A percentile compares a stretch with the other conserved stretches of the same genome.
Evolutionary conservation across 768 basidiomycete genomes (phyloP).

Genomic region (Lepiota venenata): DNA sequence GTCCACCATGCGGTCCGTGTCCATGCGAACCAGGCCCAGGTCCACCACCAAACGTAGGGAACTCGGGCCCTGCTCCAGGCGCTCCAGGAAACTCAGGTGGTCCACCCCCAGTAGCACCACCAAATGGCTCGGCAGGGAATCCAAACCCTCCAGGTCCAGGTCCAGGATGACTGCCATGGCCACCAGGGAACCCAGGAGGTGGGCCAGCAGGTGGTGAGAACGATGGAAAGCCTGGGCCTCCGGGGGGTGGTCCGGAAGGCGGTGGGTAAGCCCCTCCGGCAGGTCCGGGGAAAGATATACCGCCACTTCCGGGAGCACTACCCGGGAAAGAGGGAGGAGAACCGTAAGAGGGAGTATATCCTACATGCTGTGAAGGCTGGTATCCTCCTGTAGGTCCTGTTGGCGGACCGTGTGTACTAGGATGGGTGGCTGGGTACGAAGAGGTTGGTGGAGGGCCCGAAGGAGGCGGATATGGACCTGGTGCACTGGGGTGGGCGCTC

Average conservation of each 20-base stretch:
- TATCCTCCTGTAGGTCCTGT: constrained; percentile 12
- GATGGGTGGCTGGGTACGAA: constrained; percentile 13
- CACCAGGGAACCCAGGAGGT: constrained; percentile 17
- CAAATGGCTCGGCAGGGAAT: constrained; percentile 16
- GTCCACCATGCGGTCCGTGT: constrained; percentile 13
- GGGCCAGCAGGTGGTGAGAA: constrained; percentile 1
- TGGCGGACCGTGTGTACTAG: neutral
- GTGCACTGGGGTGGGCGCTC: constrained; percentile 19
- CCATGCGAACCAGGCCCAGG: constrained; percentile 14
- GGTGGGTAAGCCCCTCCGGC: neutral
- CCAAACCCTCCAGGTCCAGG: constrained; percentile 17
- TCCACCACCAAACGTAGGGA: constrained; percentile 19
- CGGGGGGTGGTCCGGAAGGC: neutral
- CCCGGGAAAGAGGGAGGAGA: constrained; percentile 16
- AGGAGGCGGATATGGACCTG: constrained; percentile 20
- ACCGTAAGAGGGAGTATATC: constrained; percentile 32
- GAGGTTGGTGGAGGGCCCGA: constrained; percentile 17
- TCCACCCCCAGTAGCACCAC: constrained; percentile 16
- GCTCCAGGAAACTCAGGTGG: constrained; percentile 37
- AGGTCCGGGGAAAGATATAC: neutral
- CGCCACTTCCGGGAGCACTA: neutral
- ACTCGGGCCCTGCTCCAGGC: constrained; percentile 6
- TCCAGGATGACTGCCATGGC: constrained; percentile 22
- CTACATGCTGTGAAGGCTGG: constrained; percentile 19
- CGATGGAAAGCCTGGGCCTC: neutral